Percentiles rank a stretch among this genome's conserved stretches.
Evolutionary conservation across 768 basidiomycete species (phyloP).

Genomic region (Naganishia vishniacii): DNA sequence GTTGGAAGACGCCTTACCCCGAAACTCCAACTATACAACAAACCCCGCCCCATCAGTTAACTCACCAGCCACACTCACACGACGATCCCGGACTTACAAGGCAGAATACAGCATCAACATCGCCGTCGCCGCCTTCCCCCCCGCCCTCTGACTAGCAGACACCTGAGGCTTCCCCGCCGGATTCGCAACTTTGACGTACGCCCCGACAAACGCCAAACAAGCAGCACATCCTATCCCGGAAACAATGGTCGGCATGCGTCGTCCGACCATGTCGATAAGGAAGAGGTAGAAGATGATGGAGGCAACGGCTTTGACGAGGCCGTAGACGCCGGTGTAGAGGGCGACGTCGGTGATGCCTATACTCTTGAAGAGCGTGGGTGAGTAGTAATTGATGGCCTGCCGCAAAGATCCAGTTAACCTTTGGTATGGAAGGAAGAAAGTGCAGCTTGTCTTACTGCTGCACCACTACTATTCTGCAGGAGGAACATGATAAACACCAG

Average conservation of each 20-base stretch:
- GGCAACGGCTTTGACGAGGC: constrained; percentile 50
- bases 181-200: constrained; percentile 51
- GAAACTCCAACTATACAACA: too few relatives aligned
- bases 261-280: constrained; percentile 52
- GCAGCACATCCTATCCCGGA: constrained; percentile 51
- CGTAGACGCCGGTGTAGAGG: constrained; percentile 56
- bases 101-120: constrained; percentile 44
- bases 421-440: too few relatives aligned
- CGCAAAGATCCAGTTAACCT: background rate
- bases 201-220: constrained; percentile 54
- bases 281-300: constrained; percentile 43
- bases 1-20: too few relatives aligned
- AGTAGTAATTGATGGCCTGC: constrained; percentile 15
- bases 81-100: too few relatives aligned
- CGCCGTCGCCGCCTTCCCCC: constrained; percentile 39
- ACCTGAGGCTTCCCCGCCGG: constrained; percentile 35
- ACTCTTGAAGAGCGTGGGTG: constrained; percentile 52
- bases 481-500: constrained; percentile 48
- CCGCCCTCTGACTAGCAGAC: constrained; percentile 28
- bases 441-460: constrained; percentile 30
- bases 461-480: constrained; percentile 53
- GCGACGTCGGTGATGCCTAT: constrained; percentile 52
- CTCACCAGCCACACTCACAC: too few relatives aligned
- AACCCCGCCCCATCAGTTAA: too few relatives aligned
- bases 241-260: constrained; percentile 51